Evolutionary conservation across 495 filamentous ascomycete species (phyloP), one percentile per base, ranked within the genome.

Genomic region (Sordaria brevicollis): DNA sequence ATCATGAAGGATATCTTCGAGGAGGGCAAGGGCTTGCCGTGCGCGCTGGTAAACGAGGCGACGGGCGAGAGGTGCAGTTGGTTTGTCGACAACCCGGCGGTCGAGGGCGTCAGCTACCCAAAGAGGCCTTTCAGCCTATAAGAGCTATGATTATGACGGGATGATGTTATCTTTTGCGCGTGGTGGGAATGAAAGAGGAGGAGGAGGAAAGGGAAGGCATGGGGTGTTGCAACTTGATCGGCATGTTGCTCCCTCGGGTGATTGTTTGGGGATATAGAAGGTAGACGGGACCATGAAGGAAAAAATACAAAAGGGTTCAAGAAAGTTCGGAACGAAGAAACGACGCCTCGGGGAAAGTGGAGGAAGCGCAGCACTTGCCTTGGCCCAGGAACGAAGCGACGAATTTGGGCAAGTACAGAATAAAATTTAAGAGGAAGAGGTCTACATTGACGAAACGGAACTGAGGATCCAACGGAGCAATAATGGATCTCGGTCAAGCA

Each of bases 1-100:
- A 91, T 97, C 38, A 81, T 99, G 84, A 93, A 91, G 85, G 83
- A 91, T 78, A 97, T 98, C 72, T 96, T 99, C 77, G 87, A 89
- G 80, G 71, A 73, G 34, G 91, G 92, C 71, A 89, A 91, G 69
- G 93, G 93, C 0, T 83, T 98, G 35, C 95, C 95, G 0, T 95
- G 92, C 73, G 89, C 92, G 1, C 82, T 98, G 67, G 91, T 99
- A 68, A 99, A 99, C 78, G 85, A 89, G 73, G 88, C 86, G 33
- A 91, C 86, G 11, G 91, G 90, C 41, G 92, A 96, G 41, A 90
- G 92, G 77, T 93, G 93, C 71, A 94, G 89, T 79, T 99, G 95
- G 95, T 99, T 99, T 79, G 92, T 92, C 8, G 96, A 98, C 76
- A 81, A 86, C 68, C 84, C 89, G 1, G 95, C 95, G 6, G 88